These are phyloP conservation scores for Schwanniomyces sp. DNA, from an alignment of 805 yeast species.

Conservation along the genomic window DNA sequence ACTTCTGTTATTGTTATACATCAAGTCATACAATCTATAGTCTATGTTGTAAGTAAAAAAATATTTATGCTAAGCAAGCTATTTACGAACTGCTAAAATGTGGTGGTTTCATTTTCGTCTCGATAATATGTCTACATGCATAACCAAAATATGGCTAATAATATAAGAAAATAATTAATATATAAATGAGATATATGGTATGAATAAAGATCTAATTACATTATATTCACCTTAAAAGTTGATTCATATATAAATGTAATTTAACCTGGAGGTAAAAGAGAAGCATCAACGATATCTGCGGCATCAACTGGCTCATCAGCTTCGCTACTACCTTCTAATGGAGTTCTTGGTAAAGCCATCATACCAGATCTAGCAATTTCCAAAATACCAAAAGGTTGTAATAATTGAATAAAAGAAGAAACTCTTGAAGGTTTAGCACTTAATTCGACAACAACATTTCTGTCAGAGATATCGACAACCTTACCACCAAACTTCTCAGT, in stretches of 20 bases:
- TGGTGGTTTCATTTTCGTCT: too few species aligned
- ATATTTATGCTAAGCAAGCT: too few species aligned
- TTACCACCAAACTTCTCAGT: conserved; percentile 90
- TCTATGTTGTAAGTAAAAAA: not conserved
- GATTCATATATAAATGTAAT: not conserved
- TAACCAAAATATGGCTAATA: not conserved
- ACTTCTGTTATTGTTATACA: not conserved
- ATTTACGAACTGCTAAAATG: too few species aligned
- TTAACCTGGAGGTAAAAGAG: conserved; percentile 94
- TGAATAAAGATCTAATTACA: not conserved
- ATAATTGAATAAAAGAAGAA: conserved; percentile 78
- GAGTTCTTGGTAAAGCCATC: conserved; percentile 98
- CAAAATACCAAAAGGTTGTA: conserved; percentile 94
- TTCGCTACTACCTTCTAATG: conserved; percentile 53
- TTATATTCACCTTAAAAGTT: not conserved
- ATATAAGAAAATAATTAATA: too few species aligned
- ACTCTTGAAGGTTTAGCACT: conserved; percentile 92
- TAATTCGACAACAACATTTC: conserved; percentile 92
- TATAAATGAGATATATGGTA: too few species aligned
- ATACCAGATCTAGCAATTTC: conserved; percentile 97
- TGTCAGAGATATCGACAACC: conserved; percentile 86
- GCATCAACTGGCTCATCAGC: conserved; percentile 56
- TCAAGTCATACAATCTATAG: not conserved
- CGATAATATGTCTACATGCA: not conserved
- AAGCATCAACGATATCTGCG: conserved; percentile 75